phyloP scores from a whole-genome alignment of 2,329 filamentous ascomycete genomes.

The Ophiosphaerella korrae region DNA sequence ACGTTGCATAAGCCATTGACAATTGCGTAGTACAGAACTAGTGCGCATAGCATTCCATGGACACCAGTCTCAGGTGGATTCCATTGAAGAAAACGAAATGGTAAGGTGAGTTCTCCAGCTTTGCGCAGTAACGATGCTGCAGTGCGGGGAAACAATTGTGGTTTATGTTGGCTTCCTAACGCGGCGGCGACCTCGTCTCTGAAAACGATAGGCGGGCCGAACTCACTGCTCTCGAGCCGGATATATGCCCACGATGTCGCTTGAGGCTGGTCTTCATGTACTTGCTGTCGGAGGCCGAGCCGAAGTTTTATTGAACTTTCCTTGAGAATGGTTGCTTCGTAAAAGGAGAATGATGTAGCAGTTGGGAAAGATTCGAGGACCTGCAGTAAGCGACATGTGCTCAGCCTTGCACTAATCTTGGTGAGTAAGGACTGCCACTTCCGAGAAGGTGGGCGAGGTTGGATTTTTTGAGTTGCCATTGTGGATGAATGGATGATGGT shows the following conservation, averaged over 20 bases:
- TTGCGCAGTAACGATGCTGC: conserved; percentile 15
- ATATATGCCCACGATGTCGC: conserved; percentile 1
- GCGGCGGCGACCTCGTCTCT: not conserved
- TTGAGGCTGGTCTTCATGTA: not conserved
- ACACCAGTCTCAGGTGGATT: conserved; percentile 1
- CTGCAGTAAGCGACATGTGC: not conserved
- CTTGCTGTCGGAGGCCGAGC: not conserved
- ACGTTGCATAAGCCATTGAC: conserved; percentile 1
- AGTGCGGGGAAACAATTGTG: conserved; percentile 4
- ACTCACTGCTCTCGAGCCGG: not conserved
- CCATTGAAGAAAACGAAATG: conserved; percentile 18
- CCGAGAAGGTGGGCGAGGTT: not conserved
- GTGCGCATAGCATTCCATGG: conserved; percentile 16
- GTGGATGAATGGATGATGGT: no score
- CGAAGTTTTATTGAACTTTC: not conserved
- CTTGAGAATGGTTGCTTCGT: not conserved
- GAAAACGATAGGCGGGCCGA: not conserved
- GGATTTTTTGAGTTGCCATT: no score
- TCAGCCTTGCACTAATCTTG: not conserved
- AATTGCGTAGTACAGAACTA: conserved; percentile 13
- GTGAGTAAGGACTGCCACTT: not conserved
- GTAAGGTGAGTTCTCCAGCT: conserved; percentile 6
- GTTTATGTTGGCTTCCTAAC: not conserved
- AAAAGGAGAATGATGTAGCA: not conserved
- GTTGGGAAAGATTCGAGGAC: conserved; percentile 1